Evolutionary conservation across 2,329 filamentous ascomycete species (phyloP), one percentile per base, ranked within the genome.

Genomic region (Ceratocystis colombiana): DNA sequence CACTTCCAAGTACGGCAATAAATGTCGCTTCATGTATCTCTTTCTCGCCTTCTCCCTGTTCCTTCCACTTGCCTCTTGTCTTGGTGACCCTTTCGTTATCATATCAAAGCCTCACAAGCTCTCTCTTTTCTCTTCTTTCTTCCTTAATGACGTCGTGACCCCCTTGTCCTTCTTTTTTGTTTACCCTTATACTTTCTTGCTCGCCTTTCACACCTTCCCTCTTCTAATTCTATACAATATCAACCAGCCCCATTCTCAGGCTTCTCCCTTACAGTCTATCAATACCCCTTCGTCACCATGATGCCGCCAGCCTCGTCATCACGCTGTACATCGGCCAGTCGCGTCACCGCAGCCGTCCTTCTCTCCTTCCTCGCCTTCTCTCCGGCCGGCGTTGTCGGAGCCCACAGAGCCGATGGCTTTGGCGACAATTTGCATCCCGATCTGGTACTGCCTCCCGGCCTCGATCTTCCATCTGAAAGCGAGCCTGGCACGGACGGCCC

Each of bases 321-420:
- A 48, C 20, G 37, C 22, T 84, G 81, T 76, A 76, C 74, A 70
- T 88, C 86, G 71, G 78, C 82, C 65, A 80, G 80, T 75, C 82
- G 82, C 76, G 82, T 88, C 70, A 87, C 86, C 15, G 82, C 84
- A 65, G 78, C 79, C 55, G 74, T 88, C 61, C 76, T 90, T 68
- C 76, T 90, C 69, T 86, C 85, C 28, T 85, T 89, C 75, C 81
- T 90, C 64, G 84, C 85, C 70, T 75, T 85, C 71, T 79, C 82
- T 22, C 75, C 77, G 25, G 72, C 76, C 57, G 74, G 75, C 61
- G 75, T 75, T 20, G 71, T 72, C 66, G 70, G 73, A 67, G 69
- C 72, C 64, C 70, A 73, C 68, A 41, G 37, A 41, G 37, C 10
- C 37, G 37, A 15, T 41, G 10, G 10, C 37, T 15, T 41, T 41